Base-by-base conservation (phyloP, 2,329 filamentous ascomycete species). In the Trichoderma sp. region DNA sequence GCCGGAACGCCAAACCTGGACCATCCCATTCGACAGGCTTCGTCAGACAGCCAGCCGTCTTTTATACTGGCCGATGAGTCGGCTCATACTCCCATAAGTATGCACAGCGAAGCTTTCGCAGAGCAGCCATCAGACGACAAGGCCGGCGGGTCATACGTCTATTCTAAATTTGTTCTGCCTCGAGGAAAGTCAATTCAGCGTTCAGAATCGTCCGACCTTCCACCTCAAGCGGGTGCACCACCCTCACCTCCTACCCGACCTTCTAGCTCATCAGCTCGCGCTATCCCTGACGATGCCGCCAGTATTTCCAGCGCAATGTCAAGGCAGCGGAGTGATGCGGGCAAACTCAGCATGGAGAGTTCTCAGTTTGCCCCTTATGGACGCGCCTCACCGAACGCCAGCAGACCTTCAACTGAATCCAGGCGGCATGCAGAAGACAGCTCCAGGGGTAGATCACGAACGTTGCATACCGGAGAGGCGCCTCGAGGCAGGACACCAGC, bases 151-250 rank as follows among this genome's bases (percentile, higher is more conserved):
- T 93, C 94, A 0, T 97, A 97, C 79, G 92, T 93, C 17, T 96
- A 98, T 79, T 91, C 94, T 8, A 97, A 93, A 73, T 97, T 94
- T 78, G 85, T 88, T 1, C 85, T 98, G 34, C 95, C 96, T 1
- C 89, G 95, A 73, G 95, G 95, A 15, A 93, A 96, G 79, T 87
- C 88, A 39, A 82, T 97, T 7, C 91, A 97, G 73, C 87, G 94
- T 72, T 86, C 89, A 50, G 91, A 91, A 2, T 80, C 86, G 13
- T 84, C 90, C 13, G 89, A 91, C 72, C 81, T 82, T 17, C 83
- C 85, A 32, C 83, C 84, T 0, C 83, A 80, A 12, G 78, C 79
- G 32, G 83, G 80, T 28, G 85, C 88, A 15, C 89, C 90, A 11
- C 89, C 88, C 1, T 91, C 89, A 6, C 88, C 89, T 6, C 89